Evolutionary conservation across 2,329 filamentous ascomycete species (phyloP).

Genomic region (Trichoderma afroharzianum): DNA sequence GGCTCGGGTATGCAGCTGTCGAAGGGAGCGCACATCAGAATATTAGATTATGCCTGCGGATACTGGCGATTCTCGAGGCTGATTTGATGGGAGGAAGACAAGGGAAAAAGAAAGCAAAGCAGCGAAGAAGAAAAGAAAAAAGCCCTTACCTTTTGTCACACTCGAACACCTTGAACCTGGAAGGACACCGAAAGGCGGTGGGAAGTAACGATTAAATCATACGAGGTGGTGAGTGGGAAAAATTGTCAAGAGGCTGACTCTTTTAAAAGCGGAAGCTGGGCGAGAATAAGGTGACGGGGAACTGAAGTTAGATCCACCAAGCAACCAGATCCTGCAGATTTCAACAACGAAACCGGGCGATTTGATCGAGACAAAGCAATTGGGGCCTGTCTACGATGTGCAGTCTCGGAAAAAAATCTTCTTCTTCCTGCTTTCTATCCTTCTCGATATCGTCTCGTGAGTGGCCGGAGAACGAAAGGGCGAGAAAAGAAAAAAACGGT

Average conservation of each 20-base stretch:
- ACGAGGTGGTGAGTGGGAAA: conserved; percentile 13
- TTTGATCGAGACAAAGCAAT: conserved; percentile 12
- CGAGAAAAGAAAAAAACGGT: conserved; percentile 21
- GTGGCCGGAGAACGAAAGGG: conserved; percentile 25
- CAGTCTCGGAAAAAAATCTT: conserved; percentile 33
- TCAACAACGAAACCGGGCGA: conserved; percentile 2
- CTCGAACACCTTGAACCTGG: conserved; percentile 4
- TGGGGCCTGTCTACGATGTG: conserved; percentile 9
- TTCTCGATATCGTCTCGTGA: conserved; percentile 24
- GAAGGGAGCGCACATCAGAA: conserved; percentile 19
- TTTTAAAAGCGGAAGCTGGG: conserved; percentile 1
- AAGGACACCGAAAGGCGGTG: conserved; percentile 12
- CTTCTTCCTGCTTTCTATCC: conserved; percentile 7
- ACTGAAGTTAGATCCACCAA: conserved; percentile 12
- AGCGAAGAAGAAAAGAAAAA: background rate
- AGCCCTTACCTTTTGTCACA: conserved; percentile 13
- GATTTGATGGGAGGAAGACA: background rate
- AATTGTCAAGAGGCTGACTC: conserved; percentile 12
- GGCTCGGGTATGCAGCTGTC: conserved; percentile 38
- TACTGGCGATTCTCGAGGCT: conserved; percentile 4
- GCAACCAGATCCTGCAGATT: conserved; percentile 1
- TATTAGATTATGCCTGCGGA: conserved; percentile 25
- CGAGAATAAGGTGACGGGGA: conserved; percentile 5
- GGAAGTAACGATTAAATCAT: conserved; percentile 16
- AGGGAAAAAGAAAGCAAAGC: background rate